Percentiles rank a stretch among this genome's conserved stretches.
phyloP scores from a whole-genome alignment of 306 rosid genomes.

The Hippophae gyantsensis region DNA sequence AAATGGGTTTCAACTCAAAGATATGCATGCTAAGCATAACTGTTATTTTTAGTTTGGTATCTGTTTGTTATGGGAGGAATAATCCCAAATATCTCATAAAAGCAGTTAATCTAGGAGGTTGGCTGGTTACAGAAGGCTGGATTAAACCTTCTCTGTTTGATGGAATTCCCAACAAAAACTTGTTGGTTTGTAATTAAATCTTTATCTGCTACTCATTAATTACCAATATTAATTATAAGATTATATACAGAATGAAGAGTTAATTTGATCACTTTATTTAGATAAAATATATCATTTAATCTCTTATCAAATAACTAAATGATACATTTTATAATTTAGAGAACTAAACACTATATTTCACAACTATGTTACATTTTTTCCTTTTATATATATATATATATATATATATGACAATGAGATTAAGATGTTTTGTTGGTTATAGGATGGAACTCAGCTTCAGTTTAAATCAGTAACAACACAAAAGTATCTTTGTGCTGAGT shows the following conservation, averaged over 20 bases:
- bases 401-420: not conserved
- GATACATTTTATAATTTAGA: too few species aligned
- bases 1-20: constrained; percentile 20
- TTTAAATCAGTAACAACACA: constrained; percentile 48
- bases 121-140: constrained; percentile 88
- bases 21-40: constrained; percentile 18
- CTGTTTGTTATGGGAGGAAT: constrained; percentile 16
- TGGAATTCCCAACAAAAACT: constrained; percentile 65
- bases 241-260: too few species aligned
- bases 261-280: too few species aligned
- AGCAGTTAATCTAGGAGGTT: constrained; percentile 74
- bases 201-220: not conserved
- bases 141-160: constrained; percentile 76
- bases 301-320: too few species aligned
- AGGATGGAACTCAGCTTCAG: constrained; percentile 69
- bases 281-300: too few species aligned
- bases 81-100: constrained; percentile 16
- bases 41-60: constrained; percentile 7
- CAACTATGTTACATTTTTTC: too few species aligned
- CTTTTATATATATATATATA: not conserved
- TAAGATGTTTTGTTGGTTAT: not conserved
- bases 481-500: constrained; percentile 51
- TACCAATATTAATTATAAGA: too few species aligned
- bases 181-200: constrained; percentile 32
- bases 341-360: too few species aligned